Evolutionary conservation across 2,329 filamentous ascomycete species (phyloP), one percentile per base, ranked within the genome.

Genomic region (Raffaelea arxii): DNA sequence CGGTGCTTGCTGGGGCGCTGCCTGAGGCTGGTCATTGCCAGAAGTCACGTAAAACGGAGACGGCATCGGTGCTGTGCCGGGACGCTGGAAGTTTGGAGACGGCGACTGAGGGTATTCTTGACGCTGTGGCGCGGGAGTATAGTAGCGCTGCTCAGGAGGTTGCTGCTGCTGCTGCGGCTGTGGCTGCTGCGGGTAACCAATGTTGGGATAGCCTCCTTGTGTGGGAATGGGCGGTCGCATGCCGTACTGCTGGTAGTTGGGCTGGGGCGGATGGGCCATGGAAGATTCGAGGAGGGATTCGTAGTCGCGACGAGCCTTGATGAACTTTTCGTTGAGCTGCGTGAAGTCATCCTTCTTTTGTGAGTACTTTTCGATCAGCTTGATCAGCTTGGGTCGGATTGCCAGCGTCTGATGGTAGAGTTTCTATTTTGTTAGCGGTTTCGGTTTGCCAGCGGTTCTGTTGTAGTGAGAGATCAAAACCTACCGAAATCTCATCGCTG

Each of bases 271-370:
- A 55, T 96, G 91, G 1, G 90, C 82, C 91, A 98, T 97, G 47
- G 91, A 97, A 18, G 87, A 85, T 65, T 98, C 92, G 19, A 98
- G 72, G n/a, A 98, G 75, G 25, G 86, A 82, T 66, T 98, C 92
- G 62, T 98, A 98, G 66, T 98, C 92, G 57, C 91, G 80, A 53
- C 92, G 83, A 40, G 92, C 92, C 67, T 98, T 98, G 73, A 98
- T 97, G 65, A 98, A 98, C 68, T 97, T 97, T 65, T 98, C 92
- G 59, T 98, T 98, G 52, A 98, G 72, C 62, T 97, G 91, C 2
- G 92, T 96, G 60, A 98, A 97, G 64, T 98, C 92, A 65, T 98
- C 90, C 69, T 98, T 98, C 77, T 95, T 97, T 63, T 98, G 92
- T 10, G 92, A 97, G 62, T 98, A 98, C 64, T 97, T 97, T 52